Base-by-base conservation (phyloP, 2,329 filamentous ascomycete species). In the Mariannaea elegans region DNA sequence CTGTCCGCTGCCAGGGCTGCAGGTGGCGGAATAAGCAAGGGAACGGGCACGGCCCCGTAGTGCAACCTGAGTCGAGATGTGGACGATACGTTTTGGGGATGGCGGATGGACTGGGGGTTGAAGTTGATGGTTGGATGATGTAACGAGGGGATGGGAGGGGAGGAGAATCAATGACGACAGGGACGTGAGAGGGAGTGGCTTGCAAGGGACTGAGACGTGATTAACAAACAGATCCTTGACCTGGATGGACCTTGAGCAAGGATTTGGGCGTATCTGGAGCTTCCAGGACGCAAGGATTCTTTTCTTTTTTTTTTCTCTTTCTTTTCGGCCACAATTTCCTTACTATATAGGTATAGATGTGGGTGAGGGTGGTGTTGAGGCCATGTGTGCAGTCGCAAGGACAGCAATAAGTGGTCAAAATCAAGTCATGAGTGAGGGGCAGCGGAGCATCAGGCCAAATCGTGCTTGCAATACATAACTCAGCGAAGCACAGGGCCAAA, bases 391-490 rank as follows among this genome's bases (percentile, higher is more conserved):
- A 53, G 49, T 41, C 49, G 31, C 44, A 46, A 45, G 57, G 58
- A 47, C 56, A 59, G 59, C 51, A 63, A 57, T 55, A 63, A 51
- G 66, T 69, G 31, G 63, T 61, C 51, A 51, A 69, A 69, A 60
- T 68, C 48, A 68, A 69, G 59, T 68, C 66, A 68, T 66, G 59
- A 54, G 61, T 66, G 66, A 69, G 66, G 66, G 66, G 66, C 66
- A 67, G 55, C 52, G 48, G 48, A 52, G 36, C 21, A 56, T 21
- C 19, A 38, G 32, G 16, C 42, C 42, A 32, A 24, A 34, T 56
- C 45, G 32, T 41, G 34, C 46, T 36, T 31, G n/a, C n/a, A n/a
- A n/a, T n/a, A n/a, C n/a, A n/a, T n/a, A n/a, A n/a, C n/a, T n/a
- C n/a, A n/a, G n/a, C 7, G 27, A 59, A 34, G 19, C 27, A 12